Conservation (phyloP, 2,329 filamentous ascomycete species). For the Capronia epimyces region DNA sequence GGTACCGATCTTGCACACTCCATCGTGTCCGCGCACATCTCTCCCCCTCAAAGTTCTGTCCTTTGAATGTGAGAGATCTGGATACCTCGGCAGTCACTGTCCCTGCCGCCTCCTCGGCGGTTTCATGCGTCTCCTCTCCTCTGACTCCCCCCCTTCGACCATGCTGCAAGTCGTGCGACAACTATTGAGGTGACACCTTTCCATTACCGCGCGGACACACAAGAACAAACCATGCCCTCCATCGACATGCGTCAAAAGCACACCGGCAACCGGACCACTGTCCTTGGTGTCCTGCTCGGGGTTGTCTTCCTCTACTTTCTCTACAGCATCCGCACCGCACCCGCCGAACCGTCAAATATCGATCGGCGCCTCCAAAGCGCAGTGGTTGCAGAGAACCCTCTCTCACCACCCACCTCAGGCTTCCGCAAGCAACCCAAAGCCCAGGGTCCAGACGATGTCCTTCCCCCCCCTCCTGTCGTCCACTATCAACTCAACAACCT, state of each 20-base stretch:
- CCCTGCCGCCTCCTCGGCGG: background rate
- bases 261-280: slow-evolving; percentile 18
- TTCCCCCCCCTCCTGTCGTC: slow-evolving; percentile 68
- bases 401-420: slow-evolving; percentile 68
- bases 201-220: background rate
- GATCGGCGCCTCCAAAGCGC: slow-evolving; percentile 47
- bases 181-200: slow-evolving; percentile 32
- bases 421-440: slow-evolving; percentile 59
- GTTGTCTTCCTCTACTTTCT: slow-evolving; percentile 25
- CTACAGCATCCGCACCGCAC: slow-evolving; percentile 19
- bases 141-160: slow-evolving; percentile 54
- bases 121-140: slow-evolving; percentile 37
- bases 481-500: slow-evolving; percentile 95
- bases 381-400: slow-evolving; percentile 60
- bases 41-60: too few species aligned
- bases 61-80: too few species aligned
- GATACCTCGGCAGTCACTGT: too few species aligned
- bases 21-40: too few species aligned
- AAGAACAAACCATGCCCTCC: slow-evolving; percentile 12
- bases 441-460: slow-evolving; percentile 14
- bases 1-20: too few species aligned
- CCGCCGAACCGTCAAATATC: slow-evolving; percentile 20
- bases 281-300: slow-evolving; percentile 19
- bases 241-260: slow-evolving; percentile 27
- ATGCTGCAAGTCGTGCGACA: slow-evolving; percentile 47